A percentile compares a stretch with the other conserved stretches of the same genome.
Conservation (phyloP, 2,329 filamentous ascomycete species). For the Elsinoe australis region DNA sequence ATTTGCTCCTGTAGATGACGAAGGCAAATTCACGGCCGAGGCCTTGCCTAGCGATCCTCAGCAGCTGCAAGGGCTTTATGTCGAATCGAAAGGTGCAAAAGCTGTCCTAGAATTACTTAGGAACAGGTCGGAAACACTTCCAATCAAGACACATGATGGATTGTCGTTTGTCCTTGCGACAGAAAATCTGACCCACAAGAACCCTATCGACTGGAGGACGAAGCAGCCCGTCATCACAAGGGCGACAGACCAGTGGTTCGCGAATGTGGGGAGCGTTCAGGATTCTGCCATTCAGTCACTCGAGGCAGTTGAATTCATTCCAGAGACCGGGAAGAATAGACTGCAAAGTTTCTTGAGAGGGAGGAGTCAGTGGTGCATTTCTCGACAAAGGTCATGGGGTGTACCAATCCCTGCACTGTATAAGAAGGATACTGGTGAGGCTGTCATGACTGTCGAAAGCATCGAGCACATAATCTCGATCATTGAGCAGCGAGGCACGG, state of each 20-base stretch:
- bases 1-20: constrained; percentile 74
- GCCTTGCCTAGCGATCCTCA: constrained; percentile 65
- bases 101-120: constrained; percentile 63
- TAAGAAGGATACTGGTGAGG: constrained; percentile 51
- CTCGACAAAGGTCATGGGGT: constrained; percentile 89
- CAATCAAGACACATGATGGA: constrained; percentile 9
- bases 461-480: constrained; percentile 78
- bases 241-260: constrained; percentile 96
- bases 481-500: constrained; percentile 69
- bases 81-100: constrained; percentile 61
- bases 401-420: constrained; percentile 92
- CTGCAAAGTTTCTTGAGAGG: constrained; percentile 80
- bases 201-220: constrained; percentile 95
- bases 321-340: constrained; percentile 62
- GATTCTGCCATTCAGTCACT: constrained; percentile 62
- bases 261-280: constrained; percentile 80
- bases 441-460: constrained; percentile 69
- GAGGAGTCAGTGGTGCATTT: constrained; percentile 96
- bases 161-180: constrained; percentile 53
- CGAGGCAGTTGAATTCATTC: constrained; percentile 67
- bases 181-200: constrained; percentile 77
- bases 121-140: constrained; percentile 25
- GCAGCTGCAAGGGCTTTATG: constrained; percentile 61
- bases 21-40: constrained; percentile 71
- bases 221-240: constrained; percentile 86